Percentiles rank a stretch among this genome's conserved stretches.
Conservation (phyloP, 306 rosid species). For the Vicia faba region DNA sequence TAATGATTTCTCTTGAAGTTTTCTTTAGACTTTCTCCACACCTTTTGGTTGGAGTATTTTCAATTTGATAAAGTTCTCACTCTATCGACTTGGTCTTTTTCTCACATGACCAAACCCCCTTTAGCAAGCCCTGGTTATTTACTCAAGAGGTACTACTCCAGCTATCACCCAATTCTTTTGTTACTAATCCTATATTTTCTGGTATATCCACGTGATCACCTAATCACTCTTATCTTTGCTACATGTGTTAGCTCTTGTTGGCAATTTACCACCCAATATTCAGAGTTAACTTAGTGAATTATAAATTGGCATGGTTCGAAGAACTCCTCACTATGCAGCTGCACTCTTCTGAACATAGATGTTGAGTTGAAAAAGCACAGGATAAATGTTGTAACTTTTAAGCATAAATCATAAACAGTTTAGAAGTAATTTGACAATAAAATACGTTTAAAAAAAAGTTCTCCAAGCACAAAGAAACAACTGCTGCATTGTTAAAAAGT, state of each 20-base stretch:
- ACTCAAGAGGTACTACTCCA: background rate
- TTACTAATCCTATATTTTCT: slow-evolving; percentile 28
- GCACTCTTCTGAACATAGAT: slow-evolving; percentile 14
- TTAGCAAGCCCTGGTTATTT: slow-evolving; percentile 1
- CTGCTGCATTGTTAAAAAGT: slow-evolving; percentile 24
- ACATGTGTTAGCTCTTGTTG: background rate
- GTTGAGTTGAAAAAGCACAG: slow-evolving; percentile 21
- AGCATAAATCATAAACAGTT: slow-evolving; percentile 23
- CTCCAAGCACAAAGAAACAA: slow-evolving; percentile 18
- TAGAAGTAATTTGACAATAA: slow-evolving; percentile 15
- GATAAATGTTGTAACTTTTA: slow-evolving; percentile 8
- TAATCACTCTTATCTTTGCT: background rate
- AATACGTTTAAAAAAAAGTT: slow-evolving; percentile 3
- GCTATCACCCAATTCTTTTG: background rate
- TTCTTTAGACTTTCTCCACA: background rate
- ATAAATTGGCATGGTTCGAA: slow-evolving; percentile 6
- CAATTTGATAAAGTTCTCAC: slow-evolving; percentile 9
- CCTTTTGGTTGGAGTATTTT: slow-evolving; percentile 2
- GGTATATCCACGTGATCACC: background rate
- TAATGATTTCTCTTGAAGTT: background rate
- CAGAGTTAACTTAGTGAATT: slow-evolving; percentile 4
- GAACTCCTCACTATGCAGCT: slow-evolving; percentile 11
- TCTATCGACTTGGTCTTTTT: background rate
- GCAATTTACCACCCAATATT: slow-evolving; percentile 9
- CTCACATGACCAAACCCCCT: slow-evolving; percentile 31